phyloP scores from a whole-genome alignment of 2,329 filamentous ascomycete species.

The Pseudogymnoascus verrucosus region DNA sequence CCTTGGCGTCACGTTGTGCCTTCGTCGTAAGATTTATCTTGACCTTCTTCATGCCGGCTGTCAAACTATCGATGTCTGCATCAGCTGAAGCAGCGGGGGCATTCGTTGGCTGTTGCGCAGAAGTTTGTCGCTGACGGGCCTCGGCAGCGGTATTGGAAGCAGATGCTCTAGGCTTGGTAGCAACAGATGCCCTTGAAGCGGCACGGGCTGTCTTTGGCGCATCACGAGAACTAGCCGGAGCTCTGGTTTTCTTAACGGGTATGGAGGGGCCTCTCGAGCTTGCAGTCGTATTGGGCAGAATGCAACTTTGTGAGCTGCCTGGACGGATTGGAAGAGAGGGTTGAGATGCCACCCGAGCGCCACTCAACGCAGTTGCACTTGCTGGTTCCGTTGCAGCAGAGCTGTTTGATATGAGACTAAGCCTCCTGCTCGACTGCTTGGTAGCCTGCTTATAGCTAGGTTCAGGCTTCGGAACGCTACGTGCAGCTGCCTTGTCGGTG shows the following conservation, averaged over 20 bases:
- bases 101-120: neutral
- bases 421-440: constrained; percentile 29
- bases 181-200: neutral
- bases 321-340: constrained; percentile 25
- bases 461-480: constrained; percentile 25
- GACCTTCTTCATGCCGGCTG: constrained; percentile 53
- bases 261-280: constrained; percentile 33
- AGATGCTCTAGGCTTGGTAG: neutral
- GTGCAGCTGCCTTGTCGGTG: constrained; percentile 33
- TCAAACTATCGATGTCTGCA: constrained; percentile 45
- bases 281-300: constrained; percentile 36
- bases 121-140: constrained; percentile 1
- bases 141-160: neutral
- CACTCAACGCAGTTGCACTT: constrained; percentile 14
- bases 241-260: constrained; percentile 51
- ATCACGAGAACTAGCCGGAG: constrained; percentile 35
- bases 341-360: constrained; percentile 13
- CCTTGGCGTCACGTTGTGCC: constrained; percentile 47
- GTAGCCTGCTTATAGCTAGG: constrained; percentile 20
- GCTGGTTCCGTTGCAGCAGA: constrained; percentile 21
- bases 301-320: constrained; percentile 33
- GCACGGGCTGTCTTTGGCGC: constrained; percentile 27
- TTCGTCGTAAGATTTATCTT: constrained; percentile 53
- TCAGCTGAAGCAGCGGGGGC: neutral
- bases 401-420: constrained; percentile 37